These are phyloP conservation scores for Selaginella tamariscina DNA, from an alignment of 75 land plant species.

Conservation along the genomic window DNA sequence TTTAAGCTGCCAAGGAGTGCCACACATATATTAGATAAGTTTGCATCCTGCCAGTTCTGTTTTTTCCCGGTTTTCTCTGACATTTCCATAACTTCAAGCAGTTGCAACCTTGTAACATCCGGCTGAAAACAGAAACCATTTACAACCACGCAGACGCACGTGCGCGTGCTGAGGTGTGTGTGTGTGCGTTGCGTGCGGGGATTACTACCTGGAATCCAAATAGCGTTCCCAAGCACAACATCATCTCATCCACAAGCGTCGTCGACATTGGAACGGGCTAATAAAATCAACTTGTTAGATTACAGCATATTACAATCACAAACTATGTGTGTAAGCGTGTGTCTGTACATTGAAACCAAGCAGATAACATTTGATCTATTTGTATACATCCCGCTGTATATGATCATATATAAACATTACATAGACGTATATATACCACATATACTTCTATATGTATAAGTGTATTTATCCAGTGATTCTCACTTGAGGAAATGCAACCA, in stretches of 20 bases:
- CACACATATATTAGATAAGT: slow-evolving; percentile 74
- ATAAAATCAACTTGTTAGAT: slow-evolving; percentile 12
- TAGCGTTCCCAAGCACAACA: slow-evolving; percentile 65
- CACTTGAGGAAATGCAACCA: slow-evolving; percentile 84
- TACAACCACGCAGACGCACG: background rate
- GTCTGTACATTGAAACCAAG: too few species aligned
- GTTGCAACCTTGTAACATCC: slow-evolving; percentile 41
- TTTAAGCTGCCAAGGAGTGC: slow-evolving; percentile 77
- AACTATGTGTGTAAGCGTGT: too few species aligned
- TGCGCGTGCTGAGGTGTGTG: background rate
- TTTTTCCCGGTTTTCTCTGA: slow-evolving; percentile 69
- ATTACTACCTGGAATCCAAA: slow-evolving; percentile 73
- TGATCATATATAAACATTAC: too few species aligned
- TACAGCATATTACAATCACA: too few species aligned
- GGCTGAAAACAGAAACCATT: slow-evolving; percentile 37
- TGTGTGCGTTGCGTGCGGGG: background rate
- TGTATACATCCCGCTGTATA: too few species aligned
- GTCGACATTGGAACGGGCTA: slow-evolving; percentile 78
- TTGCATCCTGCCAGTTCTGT: slow-evolving; percentile 55
- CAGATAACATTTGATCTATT: too few species aligned
- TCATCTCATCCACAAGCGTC: slow-evolving; percentile 81
- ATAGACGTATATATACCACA: too few species aligned
- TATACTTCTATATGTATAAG: too few species aligned
- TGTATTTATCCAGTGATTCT: background rate
- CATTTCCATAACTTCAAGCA: slow-evolving; percentile 64